These are phyloP conservation scores for Dactylellina parvicollis DNA, from an alignment of 2,329 filamentous ascomycete species.

Conservation along the genomic window DNA sequence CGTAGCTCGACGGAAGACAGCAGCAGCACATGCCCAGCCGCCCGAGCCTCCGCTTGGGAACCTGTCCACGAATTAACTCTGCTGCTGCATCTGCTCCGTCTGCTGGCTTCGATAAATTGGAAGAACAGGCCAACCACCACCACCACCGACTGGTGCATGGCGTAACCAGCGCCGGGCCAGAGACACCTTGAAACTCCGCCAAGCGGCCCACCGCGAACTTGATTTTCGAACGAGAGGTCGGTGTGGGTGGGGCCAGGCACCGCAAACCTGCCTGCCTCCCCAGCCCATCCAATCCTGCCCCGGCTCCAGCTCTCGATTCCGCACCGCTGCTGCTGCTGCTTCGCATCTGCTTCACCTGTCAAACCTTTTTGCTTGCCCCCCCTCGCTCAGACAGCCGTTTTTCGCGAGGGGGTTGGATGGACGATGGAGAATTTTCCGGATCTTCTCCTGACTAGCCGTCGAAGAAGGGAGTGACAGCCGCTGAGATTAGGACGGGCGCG, in stretches of 20 bases:
- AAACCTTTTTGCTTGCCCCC: neutral
- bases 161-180: constrained; percentile 32
- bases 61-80: too few species aligned
- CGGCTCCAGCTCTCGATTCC: constrained; percentile 2
- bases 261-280: neutral
- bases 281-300: neutral
- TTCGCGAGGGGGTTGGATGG: neutral
- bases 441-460: neutral
- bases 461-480: neutral
- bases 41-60: too few species aligned
- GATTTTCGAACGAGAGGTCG: neutral
- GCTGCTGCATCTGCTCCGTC: too few species aligned
- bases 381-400: neutral
- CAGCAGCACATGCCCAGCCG: neutral
- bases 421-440: neutral
- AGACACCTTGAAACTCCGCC: constrained; percentile 45
- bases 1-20: constrained; percentile 3
- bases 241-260: neutral
- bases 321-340: constrained; percentile 18
- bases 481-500: constrained; percentile 2
- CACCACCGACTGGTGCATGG: too few species aligned
- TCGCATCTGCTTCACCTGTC: too few species aligned
- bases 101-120: neutral
- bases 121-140: too few species aligned
- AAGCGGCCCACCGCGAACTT: constrained; percentile 23